phyloP scores from a whole-genome alignment of 2,329 filamentous ascomycete genomes.

The Hypoxylon sp. region DNA sequence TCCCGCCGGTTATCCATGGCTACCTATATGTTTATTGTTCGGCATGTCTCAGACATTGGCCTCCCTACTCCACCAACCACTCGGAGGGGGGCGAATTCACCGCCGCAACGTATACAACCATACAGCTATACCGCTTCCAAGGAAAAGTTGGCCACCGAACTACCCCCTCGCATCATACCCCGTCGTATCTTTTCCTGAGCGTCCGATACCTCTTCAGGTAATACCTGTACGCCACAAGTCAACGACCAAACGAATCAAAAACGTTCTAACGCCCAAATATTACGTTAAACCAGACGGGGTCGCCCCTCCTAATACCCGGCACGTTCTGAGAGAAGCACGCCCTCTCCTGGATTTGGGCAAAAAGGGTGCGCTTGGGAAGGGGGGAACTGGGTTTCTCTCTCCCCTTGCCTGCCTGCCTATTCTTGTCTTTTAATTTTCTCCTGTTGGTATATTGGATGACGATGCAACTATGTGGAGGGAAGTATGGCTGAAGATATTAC shows the following conservation, averaged over 20 bases:
- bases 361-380: constrained; percentile 15
- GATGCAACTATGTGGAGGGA: constrained; percentile 11
- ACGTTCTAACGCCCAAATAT: constrained; percentile 5
- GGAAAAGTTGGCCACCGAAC: neutral
- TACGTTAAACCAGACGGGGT: constrained; percentile 22
- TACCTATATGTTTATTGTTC: constrained; percentile 23
- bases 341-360: constrained; percentile 13
- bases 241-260: constrained; percentile 15
- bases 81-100: constrained; percentile 12
- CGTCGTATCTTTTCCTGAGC: constrained; percentile 80
- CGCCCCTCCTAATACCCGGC: constrained; percentile 1
- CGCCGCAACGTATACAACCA: constrained; percentile 5
- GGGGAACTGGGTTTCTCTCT: constrained; percentile 10
- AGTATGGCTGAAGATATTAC: constrained; percentile 18
- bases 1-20: constrained; percentile 1
- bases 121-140: neutral
- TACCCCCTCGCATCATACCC: constrained; percentile 38
- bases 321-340: constrained; percentile 4
- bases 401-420: constrained; percentile 8
- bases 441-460: constrained; percentile 11
- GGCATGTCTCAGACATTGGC: constrained; percentile 22
- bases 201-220: constrained; percentile 92
- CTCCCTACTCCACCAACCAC: constrained; percentile 12
- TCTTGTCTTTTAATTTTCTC: constrained; percentile 13
- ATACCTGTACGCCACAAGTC: constrained; percentile 65